Base-by-base conservation (phyloP, 2,329 filamentous ascomycete species). In the Hirsutella thompsonii region DNA sequence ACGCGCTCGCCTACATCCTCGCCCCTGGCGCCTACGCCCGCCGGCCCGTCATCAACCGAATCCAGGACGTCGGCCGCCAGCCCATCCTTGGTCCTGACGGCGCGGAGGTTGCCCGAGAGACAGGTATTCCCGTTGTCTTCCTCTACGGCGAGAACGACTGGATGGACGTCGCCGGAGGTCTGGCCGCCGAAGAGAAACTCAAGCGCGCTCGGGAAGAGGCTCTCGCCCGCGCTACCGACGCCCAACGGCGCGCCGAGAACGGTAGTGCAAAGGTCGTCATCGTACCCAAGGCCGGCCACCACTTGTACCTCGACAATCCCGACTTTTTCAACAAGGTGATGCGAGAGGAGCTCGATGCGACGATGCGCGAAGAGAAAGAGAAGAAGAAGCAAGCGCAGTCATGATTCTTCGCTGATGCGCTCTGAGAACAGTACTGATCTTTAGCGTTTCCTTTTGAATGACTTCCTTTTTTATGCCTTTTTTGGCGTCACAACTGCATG, bases 71-170 rank as follows among this genome's bases (percentile, higher is more conserved):
- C 6, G 90, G 90, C 2, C 73, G 90, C n/a, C 85, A 93, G 57
- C 49, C 61, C 6, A 58, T 74, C 44, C 51, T 53, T 38, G 52
- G 52, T 3, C 43, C 55, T 5, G 49, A 55, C 8, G 51, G 52
- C 20, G 47, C 44, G 8, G 32, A 18, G 14, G 45, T 48, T 21
- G 21, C 18, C 33, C 61, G 57, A 42, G 74, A 78, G 51, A 83
- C 72, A 0, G 88, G 89, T 1, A 69, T 88, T 38, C 90, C 92
- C 0, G 69, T 96, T 26, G 74, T 96, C 8, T 76, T 98, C 57
- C 89, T 96, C 83, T 98, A 98, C 56, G 92, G 92, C 47, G 89
- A 96, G 53, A 81, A 92, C 55, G 92, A 98, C 67, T 98, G 92
- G 92, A 98, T 98, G 92, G 92, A 98, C 50, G 80, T 92, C 8